phyloP scores from a whole-genome alignment of 2,329 filamentous ascomycete species.

The Colletotrichum nymphaeae region DNA sequence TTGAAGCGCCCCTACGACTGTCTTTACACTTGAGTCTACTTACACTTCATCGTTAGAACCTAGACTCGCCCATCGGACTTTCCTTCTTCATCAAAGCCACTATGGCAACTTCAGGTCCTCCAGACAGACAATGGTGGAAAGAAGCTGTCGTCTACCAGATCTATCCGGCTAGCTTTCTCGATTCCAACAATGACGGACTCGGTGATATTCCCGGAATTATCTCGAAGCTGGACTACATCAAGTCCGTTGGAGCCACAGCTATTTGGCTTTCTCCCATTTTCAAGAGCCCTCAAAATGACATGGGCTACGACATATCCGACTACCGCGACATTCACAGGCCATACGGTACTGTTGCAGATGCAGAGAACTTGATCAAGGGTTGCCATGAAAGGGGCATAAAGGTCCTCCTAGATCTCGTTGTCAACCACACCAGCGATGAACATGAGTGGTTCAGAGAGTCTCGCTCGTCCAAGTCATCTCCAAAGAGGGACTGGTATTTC shows the following conservation, averaged over 20 bases:
- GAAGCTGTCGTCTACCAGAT: constrained; percentile 67
- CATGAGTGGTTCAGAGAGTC: constrained; percentile 67
- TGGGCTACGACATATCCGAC: constrained; percentile 75
- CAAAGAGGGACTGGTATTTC: constrained; percentile 67
- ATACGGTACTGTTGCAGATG: constrained; percentile 74
- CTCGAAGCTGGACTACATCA: constrained; percentile 41
- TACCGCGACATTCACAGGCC: constrained; percentile 56
- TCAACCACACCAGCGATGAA: constrained; percentile 46
- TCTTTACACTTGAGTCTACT: background rate
- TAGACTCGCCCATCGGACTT: background rate
- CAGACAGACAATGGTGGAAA: constrained; percentile 60
- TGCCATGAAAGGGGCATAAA: constrained; percentile 57
- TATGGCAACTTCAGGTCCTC: background rate
- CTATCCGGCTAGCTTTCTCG: constrained; percentile 54
- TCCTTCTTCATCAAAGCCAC: background rate
- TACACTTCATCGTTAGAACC: background rate
- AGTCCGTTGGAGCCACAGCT: constrained; percentile 2
- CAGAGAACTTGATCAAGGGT: constrained; percentile 69
- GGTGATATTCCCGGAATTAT: constrained; percentile 40
- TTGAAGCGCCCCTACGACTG: background rate
- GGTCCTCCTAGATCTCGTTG: constrained; percentile 42
- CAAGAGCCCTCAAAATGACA: constrained; percentile 64
- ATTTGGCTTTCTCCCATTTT: constrained; percentile 44
- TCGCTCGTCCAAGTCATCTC: constrained; percentile 57
- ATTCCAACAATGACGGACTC: constrained; percentile 39